phyloP scores from a whole-genome alignment of 805 yeast species.

The Jamesozyma piceae region DNA sequence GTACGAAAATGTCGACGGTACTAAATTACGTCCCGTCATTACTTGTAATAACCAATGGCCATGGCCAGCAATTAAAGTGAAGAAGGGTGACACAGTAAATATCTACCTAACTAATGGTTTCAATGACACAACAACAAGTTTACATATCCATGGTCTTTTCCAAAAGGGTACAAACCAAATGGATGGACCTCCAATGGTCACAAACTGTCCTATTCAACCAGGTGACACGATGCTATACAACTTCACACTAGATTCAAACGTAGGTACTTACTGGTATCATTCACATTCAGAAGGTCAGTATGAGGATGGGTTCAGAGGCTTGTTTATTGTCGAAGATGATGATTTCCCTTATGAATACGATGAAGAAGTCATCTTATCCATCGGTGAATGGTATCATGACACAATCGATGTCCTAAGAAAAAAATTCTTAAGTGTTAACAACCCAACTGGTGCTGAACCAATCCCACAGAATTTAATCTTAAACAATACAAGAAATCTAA shows the following conservation, averaged over 20 bases:
- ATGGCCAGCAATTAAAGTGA: conserved; percentile 72
- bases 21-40: conserved; percentile 33
- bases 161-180: conserved; percentile 56
- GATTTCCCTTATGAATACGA: conserved; percentile 66
- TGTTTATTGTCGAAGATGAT: conserved; percentile 64
- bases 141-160: conserved; percentile 94
- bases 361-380: conserved; percentile 59
- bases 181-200: conserved; percentile 87
- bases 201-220: conserved; percentile 89
- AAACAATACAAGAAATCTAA: conserved; percentile 69
- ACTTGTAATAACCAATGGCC: conserved; percentile 54
- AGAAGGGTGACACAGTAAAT: conserved; percentile 69
- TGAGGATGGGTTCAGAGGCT: conserved; percentile 86
- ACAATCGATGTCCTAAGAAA: conserved; percentile 40
- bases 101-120: conserved; percentile 71
- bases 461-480: conserved; percentile 73
- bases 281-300: conserved; percentile 86
- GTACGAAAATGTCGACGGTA: conserved; percentile 34
- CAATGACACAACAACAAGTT: conserved; percentile 52
- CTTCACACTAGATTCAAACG: conserved; percentile 73
- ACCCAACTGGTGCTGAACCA: conserved; percentile 98
- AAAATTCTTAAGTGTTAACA: conserved; percentile 56
- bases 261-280: conserved; percentile 95
- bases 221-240: conserved; percentile 69
- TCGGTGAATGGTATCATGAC: conserved; percentile 85